These are phyloP conservation scores for Botrytis fragariae DNA, from an alignment of 2,329 filamentous ascomycete genomes.

Conservation along the genomic window DNA sequence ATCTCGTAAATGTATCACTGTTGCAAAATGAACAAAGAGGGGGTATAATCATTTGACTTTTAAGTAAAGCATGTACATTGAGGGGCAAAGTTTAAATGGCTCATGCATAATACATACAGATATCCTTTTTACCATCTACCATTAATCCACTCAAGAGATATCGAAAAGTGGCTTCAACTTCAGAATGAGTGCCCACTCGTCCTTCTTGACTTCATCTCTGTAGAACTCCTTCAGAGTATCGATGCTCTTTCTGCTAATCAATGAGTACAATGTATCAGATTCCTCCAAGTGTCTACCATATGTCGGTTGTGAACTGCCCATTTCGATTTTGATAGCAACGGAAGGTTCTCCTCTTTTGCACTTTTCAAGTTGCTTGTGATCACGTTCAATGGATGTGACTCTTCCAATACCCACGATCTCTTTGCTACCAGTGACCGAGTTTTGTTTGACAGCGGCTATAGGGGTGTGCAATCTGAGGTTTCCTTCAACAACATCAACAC, in stretches of 20 bases:
- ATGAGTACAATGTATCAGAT: slow-evolving; percentile 80
- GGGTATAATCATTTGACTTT: not conserved
- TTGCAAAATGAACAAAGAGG: not conserved
- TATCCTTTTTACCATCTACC: not conserved
- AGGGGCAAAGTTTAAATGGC: not conserved
- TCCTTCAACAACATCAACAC: slow-evolving; percentile 93
- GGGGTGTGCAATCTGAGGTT: slow-evolving; percentile 84
- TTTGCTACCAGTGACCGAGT: slow-evolving; percentile 74
- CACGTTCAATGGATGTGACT: slow-evolving; percentile 96
- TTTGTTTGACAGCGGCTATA: slow-evolving; percentile 80
- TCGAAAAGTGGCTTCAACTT: slow-evolving; percentile 96
- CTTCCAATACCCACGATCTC: slow-evolving; percentile 82
- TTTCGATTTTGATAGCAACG: slow-evolving; percentile 96
- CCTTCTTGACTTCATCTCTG: slow-evolving; percentile 78
- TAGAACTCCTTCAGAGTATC: slow-evolving; percentile 97
- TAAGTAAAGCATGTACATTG: not conserved
- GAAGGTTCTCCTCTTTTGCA: slow-evolving; percentile 98
- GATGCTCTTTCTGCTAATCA: slow-evolving; percentile 84
- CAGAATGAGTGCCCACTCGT: slow-evolving; percentile 92
- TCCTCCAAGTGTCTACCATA: slow-evolving; percentile 97
- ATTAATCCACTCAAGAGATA: slow-evolving; percentile 47
- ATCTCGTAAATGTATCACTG: not conserved
- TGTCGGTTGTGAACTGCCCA: slow-evolving; percentile 83
- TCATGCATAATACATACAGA: not conserved
- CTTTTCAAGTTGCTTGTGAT: slow-evolving; percentile 89